phyloP scores from a whole-genome alignment of 441 rosid genomes.

The Corymbia calophylla region DNA sequence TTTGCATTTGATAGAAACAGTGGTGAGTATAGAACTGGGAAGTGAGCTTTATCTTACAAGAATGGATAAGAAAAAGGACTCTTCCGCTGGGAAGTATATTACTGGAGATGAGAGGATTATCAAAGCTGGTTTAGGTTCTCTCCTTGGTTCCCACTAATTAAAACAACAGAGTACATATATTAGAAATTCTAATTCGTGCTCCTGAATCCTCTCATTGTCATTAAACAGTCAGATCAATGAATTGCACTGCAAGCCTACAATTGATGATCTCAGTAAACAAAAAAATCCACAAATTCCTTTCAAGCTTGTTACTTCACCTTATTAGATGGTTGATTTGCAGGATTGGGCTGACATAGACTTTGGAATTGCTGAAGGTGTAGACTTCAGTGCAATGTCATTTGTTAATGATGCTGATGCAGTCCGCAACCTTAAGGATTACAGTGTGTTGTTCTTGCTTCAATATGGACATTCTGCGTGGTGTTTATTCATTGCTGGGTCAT shows the following conservation, averaged over 20 bases:
- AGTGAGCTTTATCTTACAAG: too few relatives aligned
- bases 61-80: too few relatives aligned
- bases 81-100: too few relatives aligned
- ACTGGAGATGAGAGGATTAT: too few relatives aligned
- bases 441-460: neutral
- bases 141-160: neutral
- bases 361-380: conserved; percentile 62
- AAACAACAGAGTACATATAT: neutral
- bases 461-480: neutral
- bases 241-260: neutral
- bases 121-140: too few relatives aligned
- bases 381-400: conserved; percentile 64
- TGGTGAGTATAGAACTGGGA: too few relatives aligned
- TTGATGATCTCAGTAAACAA: neutral
- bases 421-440: conserved; percentile 42
- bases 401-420: conserved; percentile 50
- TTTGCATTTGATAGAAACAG: too few relatives aligned
- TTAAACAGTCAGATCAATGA: neutral
- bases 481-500: neutral
- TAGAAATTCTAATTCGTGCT: neutral
- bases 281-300: neutral
- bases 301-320: neutral
- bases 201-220: neutral
- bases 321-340: conserved; percentile 16
- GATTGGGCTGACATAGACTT: conserved; percentile 70